A percentile compares a stretch with the other conserved stretches of the same genome.
phyloP scores from a whole-genome alignment of 305 asterid species.

The Stenogyne calaminthoides region DNA sequence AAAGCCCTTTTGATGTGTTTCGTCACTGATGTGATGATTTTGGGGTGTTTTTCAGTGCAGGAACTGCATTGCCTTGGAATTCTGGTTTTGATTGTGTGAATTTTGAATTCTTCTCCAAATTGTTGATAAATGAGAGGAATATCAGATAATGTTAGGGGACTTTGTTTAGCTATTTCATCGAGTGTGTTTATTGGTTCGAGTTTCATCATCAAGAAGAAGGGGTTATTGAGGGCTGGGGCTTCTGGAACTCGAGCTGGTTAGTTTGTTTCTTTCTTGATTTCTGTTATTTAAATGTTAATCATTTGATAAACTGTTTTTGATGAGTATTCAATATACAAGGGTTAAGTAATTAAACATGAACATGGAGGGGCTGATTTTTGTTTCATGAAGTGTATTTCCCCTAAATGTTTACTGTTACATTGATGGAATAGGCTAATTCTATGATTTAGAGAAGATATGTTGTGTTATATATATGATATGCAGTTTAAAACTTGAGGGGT shows the following conservation, averaged over 20 bases:
- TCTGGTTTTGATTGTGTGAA: background rate
- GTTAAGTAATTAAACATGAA: background rate
- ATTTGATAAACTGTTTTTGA: background rate
- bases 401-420: background rate
- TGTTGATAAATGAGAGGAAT: slow-evolving; percentile 57
- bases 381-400: background rate
- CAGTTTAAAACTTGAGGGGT: background rate
- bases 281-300: background rate
- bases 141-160: slow-evolving; percentile 69
- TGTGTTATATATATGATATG: background rate
- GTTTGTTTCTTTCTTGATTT: slow-evolving; percentile 1
- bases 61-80: slow-evolving; percentile 34
- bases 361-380: background rate
- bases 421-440: slow-evolving; percentile 4
- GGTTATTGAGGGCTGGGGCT: slow-evolving; percentile 61
- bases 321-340: background rate
- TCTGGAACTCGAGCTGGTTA: slow-evolving; percentile 70
- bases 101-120: slow-evolving; percentile 31
- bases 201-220: slow-evolving; percentile 78
- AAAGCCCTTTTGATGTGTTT: background rate
- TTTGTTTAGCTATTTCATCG: slow-evolving; percentile 67
- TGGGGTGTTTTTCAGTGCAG: slow-evolving; percentile 38
- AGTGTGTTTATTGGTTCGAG: slow-evolving; percentile 82
- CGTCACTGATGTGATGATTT: slow-evolving; percentile 11
- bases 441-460: background rate